Percentiles rank a stretch among this genome's conserved stretches.
phyloP scores from a whole-genome alignment of 139 green algal genomes.

The Haematococcus sp. region DNA sequence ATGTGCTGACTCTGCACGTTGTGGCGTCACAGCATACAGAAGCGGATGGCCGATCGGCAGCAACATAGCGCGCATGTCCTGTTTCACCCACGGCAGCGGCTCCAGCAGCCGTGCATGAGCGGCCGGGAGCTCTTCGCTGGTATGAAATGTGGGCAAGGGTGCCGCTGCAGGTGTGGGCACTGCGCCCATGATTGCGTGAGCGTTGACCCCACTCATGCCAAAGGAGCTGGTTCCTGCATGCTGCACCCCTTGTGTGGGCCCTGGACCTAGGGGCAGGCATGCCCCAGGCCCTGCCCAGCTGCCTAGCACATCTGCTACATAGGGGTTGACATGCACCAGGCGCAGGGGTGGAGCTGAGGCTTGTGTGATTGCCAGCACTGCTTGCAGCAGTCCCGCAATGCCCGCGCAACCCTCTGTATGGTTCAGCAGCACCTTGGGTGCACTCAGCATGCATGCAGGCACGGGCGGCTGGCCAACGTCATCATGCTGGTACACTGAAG shows the following conservation, averaged over 20 bases:
- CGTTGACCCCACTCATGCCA: slow-evolving; percentile 86
- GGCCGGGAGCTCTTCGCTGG: too few species aligned
- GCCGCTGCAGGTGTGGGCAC: neutral
- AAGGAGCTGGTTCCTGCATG: slow-evolving; percentile 77
- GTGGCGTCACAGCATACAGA: slow-evolving; percentile 12
- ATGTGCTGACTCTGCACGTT: neutral
- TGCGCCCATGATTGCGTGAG: slow-evolving; percentile 60
- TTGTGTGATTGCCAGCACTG: slow-evolving; percentile 36
- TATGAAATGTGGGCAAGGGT: neutral
- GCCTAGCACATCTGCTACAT: slow-evolving; percentile 46
- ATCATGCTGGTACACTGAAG: too few species aligned
- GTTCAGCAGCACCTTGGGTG: slow-evolving; percentile 66
- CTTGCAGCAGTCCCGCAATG: slow-evolving; percentile 70
- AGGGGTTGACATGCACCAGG: slow-evolving; percentile 68
- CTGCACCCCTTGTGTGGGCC: neutral
- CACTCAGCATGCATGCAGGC: slow-evolving; percentile 31
- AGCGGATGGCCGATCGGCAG: slow-evolving; percentile 55
- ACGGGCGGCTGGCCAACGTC: too few species aligned
- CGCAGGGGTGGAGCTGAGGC: slow-evolving; percentile 50
- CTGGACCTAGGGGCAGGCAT: neutral
- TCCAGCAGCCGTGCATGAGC: neutral
- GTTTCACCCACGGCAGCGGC: slow-evolving; percentile 14
- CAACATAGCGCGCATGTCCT: slow-evolving; percentile 36
- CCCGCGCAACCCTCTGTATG: slow-evolving; percentile 80
- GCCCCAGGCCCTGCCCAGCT: neutral